Evolutionary conservation across 345 rosid species (phyloP), one percentile per base, ranked within the genome.

Genomic region (Isatis tinctoria): DNA sequence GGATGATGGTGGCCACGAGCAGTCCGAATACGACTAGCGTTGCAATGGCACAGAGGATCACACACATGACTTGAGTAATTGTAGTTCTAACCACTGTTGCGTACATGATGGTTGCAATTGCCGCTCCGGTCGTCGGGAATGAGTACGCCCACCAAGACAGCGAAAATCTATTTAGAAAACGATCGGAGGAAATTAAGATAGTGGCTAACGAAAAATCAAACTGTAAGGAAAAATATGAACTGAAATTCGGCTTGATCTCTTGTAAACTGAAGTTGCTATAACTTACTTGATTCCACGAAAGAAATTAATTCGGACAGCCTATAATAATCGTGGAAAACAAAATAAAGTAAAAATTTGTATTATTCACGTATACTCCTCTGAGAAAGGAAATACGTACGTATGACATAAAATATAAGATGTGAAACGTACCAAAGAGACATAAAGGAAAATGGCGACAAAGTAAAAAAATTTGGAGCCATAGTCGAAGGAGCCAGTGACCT

Each of bases 91-190:
- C 88, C 69, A 81, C 83, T 35, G 78, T 83, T 53, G 91, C 88
- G 57, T 87, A 90, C 67, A 82, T 77, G 37, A 88, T 85, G 22
- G 93, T 90, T 35, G 93, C 89, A 61, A 87, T 83, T 24, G 93
- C 91, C 13, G 92, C 92, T 39, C 91, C 86, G 0, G 93, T 90
- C 91, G 84, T 89, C 0, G 98, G 95, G 72, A 94, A 91, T 3
- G 97, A 91, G 74, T 91, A 94, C 2, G 97, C 98, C 97, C 98
- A 94, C 97, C 97, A 91, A 49, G 97, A 89, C 80, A 87, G 68
- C 4, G 97, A 94, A 76, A 94, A 91, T 82, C 93, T 92, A 56
- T 82, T 12, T 26, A 14, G 13, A 6, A 53, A 53, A 12, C n/a
- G n/a, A 52, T 51, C 4, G 24, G 32, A 13, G 57, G 11, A 16